Evolutionary conservation across 495 filamentous ascomycete species (phyloP).

Genomic region (Lophium mytilinum): DNA sequence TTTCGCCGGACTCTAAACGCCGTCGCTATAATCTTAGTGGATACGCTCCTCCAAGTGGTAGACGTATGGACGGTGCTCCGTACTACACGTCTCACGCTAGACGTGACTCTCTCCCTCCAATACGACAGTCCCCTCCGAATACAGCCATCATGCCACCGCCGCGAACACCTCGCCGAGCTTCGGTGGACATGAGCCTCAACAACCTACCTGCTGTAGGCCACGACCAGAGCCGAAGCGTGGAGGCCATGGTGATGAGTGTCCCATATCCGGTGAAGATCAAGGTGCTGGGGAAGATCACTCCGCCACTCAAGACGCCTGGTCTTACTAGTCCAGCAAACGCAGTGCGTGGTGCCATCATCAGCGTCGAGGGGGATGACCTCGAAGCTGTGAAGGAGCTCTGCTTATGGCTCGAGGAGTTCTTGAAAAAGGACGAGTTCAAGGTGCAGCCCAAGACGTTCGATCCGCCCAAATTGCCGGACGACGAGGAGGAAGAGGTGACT

Average conservation of each 20-base stretch:
- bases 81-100: constrained; percentile 8
- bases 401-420: constrained; percentile 51
- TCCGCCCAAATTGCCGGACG: constrained; percentile 39
- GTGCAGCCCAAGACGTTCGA: constrained; percentile 47
- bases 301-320: constrained; percentile 48
- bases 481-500: constrained; percentile 29
- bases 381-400: constrained; percentile 47
- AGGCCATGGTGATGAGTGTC: constrained; percentile 68
- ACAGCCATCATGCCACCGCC: constrained; percentile 20
- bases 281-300: constrained; percentile 57
- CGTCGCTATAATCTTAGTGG: constrained; percentile 38
- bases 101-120: constrained; percentile 20
- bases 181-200: constrained; percentile 16
- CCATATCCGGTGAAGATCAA: constrained; percentile 62
- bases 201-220: constrained; percentile 2
- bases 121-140: constrained; percentile 18
- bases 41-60: constrained; percentile 23
- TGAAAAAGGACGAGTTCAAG: constrained; percentile 46
- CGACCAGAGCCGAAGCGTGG: constrained; percentile 40
- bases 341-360: constrained; percentile 67
- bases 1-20: constrained; percentile 49
- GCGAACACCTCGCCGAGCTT: constrained; percentile 4
- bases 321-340: constrained; percentile 36
- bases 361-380: constrained; percentile 65
- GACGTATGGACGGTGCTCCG: background rate